Conservation (phyloP, 2,329 filamentous ascomycete genomes). For the Pseudogymnoascus sp. region DNA sequence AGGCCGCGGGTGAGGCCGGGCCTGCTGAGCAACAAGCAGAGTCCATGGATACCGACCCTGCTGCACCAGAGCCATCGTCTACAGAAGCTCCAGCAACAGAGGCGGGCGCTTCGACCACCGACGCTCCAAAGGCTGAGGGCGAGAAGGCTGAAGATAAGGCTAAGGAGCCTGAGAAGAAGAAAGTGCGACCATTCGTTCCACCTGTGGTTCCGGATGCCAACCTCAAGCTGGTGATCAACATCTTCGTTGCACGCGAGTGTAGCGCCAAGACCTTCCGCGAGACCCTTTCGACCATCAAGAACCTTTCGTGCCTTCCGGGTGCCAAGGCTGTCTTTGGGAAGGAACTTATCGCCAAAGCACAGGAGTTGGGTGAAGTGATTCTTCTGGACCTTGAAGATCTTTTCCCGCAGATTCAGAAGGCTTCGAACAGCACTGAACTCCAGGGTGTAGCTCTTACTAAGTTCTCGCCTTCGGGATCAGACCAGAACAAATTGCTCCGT, state of each 20-base stretch:
- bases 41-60: conserved; percentile 14
- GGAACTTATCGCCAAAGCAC: conserved; percentile 82
- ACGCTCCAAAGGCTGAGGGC: conserved; percentile 13
- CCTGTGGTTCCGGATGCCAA: conserved; percentile 84
- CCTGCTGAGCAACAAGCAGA: conserved; percentile 13
- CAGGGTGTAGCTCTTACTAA: conserved; percentile 90
- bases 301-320: conserved; percentile 84
- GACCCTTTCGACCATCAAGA: conserved; percentile 97
- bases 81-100: conserved; percentile 11
- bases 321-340: conserved; percentile 88
- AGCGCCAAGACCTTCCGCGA: conserved; percentile 97
- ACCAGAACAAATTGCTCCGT: conserved; percentile 90
- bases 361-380: conserved; percentile 75
- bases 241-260: conserved; percentile 91
- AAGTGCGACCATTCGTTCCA: conserved; percentile 56
- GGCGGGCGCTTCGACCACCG: conserved; percentile 13
- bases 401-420: conserved; percentile 75
- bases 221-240: conserved; percentile 87
- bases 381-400: conserved; percentile 77
- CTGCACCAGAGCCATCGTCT: conserved; percentile 16
- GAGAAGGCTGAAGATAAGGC: conserved; percentile 17
- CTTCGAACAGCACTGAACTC: conserved; percentile 84
- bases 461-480: conserved; percentile 91
- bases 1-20: conserved; percentile 17
- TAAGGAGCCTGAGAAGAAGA: conserved; percentile 25